Conservation (phyloP, 2,329 filamentous ascomycete species). For the Conoideocrella luteorostrata region DNA sequence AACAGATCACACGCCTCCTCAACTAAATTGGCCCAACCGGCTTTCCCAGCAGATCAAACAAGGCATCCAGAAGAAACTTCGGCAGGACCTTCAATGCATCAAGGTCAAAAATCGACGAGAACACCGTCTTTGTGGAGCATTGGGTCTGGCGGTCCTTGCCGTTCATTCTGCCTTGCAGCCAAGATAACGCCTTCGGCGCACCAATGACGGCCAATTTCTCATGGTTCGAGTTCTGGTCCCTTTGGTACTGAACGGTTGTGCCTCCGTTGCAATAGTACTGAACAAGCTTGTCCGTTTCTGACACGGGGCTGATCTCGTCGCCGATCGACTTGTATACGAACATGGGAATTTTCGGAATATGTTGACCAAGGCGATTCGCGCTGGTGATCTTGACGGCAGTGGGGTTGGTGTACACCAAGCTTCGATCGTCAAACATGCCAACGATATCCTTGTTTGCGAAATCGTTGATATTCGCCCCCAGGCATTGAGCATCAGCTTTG, state of each 20-base stretch:
- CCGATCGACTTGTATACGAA: slow-evolving; percentile 1
- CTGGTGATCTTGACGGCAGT: neutral
- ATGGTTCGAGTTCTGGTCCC: neutral
- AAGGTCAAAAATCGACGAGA: too few species aligned
- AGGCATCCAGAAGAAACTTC: too few species aligned
- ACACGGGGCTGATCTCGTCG: slow-evolving; percentile 4
- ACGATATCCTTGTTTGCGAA: slow-evolving; percentile 30
- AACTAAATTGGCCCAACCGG: too few species aligned
- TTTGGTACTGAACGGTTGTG: neutral
- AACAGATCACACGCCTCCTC: too few species aligned
- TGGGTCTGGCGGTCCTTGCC: too few species aligned
- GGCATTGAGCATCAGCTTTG: slow-evolving; percentile 19
- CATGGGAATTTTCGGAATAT: neutral
- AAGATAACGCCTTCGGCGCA: neutral
- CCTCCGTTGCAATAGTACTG: neutral
- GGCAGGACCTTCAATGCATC: too few species aligned
- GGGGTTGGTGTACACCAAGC: neutral
- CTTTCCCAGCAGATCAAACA: too few species aligned
- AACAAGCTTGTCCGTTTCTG: slow-evolving; percentile 1
- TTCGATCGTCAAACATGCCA: slow-evolving; percentile 30
- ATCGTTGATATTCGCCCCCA: slow-evolving; percentile 15
- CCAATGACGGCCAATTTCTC: neutral
- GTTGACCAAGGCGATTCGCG: slow-evolving; percentile 1
- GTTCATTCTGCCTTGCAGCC: neutral
- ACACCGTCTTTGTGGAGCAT: too few species aligned